Evolutionary conservation across 331 rosid species (phyloP), one percentile per base, ranked within the genome.

Genomic region (Phaseolus coccineus): DNA sequence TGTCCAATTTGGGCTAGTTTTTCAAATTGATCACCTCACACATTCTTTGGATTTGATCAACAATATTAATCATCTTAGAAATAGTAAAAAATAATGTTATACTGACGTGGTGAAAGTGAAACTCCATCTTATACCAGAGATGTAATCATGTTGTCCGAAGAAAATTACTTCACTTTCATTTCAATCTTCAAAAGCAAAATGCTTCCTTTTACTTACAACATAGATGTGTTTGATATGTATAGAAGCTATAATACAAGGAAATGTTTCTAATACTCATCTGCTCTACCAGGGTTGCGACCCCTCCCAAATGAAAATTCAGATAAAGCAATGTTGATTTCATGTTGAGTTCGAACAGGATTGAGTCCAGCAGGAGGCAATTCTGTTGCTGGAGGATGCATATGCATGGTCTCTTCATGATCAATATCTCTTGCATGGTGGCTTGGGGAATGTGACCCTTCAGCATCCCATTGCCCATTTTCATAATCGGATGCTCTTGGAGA

Each of bases 301-400:
- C 42, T 73, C 47, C 28, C 35, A 50, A 87, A 88, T 13, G 90
- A 80, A 61, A 90, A 81, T 0, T 86, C 83, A 0, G 88, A 80
- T 3, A 25, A n/a, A 55, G 11, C n/a, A 16, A 84, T 57, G 15
- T 8, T 51, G 80, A 88, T 80, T 76, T 83, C 93, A 44, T 77
- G 91, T 1, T 81, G 83, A n/a, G 73, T 9, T 4, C 30, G 53
- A 47, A 55, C 27, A 1, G 86, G 22, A n/a, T 44, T 51, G 5
- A 74, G 70, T n/a, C 62, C 57, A 3, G 57, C 22, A 9, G 80
- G 56, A 44, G 71, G 56, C 58, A 80, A 63, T 46, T 79, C 77
- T 4, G 82, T 14, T 28, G 88, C 25, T 24, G 24, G 15, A 68
- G 51, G 71, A 7, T 35, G 84, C 74, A 47, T 73, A 19, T 37